phyloP scores from a whole-genome alignment of 2,329 filamentous ascomycete genomes.

The Verticillium dahliae region DNA sequence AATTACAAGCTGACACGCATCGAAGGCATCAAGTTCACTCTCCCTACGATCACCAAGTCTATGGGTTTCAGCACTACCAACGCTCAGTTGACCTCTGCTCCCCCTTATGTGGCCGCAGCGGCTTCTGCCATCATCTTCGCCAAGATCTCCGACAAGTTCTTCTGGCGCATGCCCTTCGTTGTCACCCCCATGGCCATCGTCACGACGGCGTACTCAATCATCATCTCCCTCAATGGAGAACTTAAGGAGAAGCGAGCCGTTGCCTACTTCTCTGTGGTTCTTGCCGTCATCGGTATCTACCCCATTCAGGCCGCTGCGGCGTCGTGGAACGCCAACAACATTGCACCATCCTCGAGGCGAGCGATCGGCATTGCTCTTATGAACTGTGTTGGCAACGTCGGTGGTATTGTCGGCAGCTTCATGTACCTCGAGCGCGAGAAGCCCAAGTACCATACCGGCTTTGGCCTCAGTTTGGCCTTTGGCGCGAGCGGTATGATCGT shows the following conservation, averaged over 20 bases:
- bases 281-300: slow-evolving; percentile 11
- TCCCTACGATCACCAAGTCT: slow-evolving; percentile 18
- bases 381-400: slow-evolving; percentile 21
- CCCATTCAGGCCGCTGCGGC: slow-evolving; percentile 9
- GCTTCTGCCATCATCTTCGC: slow-evolving; percentile 57
- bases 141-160: slow-evolving; percentile 59
- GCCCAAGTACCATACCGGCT: slow-evolving; percentile 43
- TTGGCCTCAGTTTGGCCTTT: slow-evolving; percentile 24
- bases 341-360: slow-evolving; percentile 14
- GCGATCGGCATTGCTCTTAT: slow-evolving; percentile 21
- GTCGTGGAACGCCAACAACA: slow-evolving; percentile 16
- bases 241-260: slow-evolving; percentile 4
- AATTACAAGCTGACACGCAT: background rate
- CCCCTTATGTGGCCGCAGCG: slow-evolving; percentile 54
- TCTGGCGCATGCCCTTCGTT: slow-evolving; percentile 46
- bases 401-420: slow-evolving; percentile 20
- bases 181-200: slow-evolving; percentile 9
- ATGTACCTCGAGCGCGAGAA: slow-evolving; percentile 19
- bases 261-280: slow-evolving; percentile 10
- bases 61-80: slow-evolving; percentile 14
- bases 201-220: slow-evolving; percentile 8
- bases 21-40: slow-evolving; percentile 14
- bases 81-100: slow-evolving; percentile 46
- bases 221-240: slow-evolving; percentile 6
- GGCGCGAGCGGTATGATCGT: slow-evolving; percentile 19